Conservation (phyloP, 2,329 filamentous ascomycete species). For the Pseudogymnoascus sp. region DNA sequence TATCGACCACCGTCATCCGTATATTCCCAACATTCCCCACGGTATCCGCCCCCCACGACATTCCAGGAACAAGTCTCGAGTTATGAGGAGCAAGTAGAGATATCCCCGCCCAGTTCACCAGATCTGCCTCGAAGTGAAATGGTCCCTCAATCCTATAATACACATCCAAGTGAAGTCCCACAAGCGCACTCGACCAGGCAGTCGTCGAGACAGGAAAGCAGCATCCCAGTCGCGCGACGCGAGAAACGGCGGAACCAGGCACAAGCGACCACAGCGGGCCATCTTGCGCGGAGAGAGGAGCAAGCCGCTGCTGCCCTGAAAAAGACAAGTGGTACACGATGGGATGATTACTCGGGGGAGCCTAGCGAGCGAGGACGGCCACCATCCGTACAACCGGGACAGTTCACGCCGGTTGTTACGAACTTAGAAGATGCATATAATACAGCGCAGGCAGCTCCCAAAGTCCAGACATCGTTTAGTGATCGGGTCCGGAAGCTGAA, state of each 20-base stretch:
- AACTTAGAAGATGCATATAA: slow-evolving; percentile 23
- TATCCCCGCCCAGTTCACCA: slow-evolving; percentile 41
- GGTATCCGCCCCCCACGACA: slow-evolving; percentile 14
- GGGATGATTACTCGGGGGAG: slow-evolving; percentile 62
- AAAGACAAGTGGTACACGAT: slow-evolving; percentile 32
- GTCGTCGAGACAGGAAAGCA: slow-evolving; percentile 20
- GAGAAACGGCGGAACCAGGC: slow-evolving; percentile 27
- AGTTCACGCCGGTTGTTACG: slow-evolving; percentile 32
- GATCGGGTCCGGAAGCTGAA: slow-evolving; percentile 40
- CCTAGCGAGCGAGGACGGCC: slow-evolving; percentile 49
- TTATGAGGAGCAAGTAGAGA: slow-evolving; percentile 21
- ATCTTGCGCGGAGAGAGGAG: slow-evolving; percentile 1
- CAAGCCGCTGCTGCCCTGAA: slow-evolving; percentile 20
- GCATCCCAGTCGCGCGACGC: slow-evolving; percentile 27
- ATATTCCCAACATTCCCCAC: slow-evolving; percentile 50
- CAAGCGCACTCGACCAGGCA: slow-evolving; percentile 10
- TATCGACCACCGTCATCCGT: slow-evolving; percentile 51
- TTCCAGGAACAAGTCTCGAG: slow-evolving; percentile 9
- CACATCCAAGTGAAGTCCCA: neutral
- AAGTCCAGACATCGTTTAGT: slow-evolving; percentile 34
- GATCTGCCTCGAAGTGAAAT: slow-evolving; percentile 15
- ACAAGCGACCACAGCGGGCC: slow-evolving; percentile 12
- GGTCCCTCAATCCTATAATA: neutral
- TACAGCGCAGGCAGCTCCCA: slow-evolving; percentile 24
- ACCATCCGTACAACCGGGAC: slow-evolving; percentile 49